Base-by-base conservation (phyloP, 2,329 filamentous ascomycete genomes). In the Alternaria sp. region DNA sequence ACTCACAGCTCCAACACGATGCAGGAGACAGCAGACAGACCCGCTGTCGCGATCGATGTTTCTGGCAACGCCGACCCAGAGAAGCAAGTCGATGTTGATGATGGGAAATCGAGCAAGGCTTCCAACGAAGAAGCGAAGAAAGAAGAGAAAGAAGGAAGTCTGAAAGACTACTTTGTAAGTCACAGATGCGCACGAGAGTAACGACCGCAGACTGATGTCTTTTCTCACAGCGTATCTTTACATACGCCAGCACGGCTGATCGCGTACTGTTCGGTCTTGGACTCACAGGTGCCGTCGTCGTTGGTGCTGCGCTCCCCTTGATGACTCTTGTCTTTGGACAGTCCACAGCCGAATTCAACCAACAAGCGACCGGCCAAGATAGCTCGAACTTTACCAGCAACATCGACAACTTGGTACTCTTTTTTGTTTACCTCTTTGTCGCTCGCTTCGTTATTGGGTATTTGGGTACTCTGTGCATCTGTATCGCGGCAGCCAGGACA, bases 401-500 rank as follows among this genome's bases (percentile, higher is more conserved):
- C 43, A 65, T 65, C 23, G 59, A 64, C 36, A 43, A 15, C 5
- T 67, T 62, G 60, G 69, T 61, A 47, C 57, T 75, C 15, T 75
- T 73, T 49, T 75, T 74, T 30, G 53, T 75, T 11, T 75, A 75
- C 51, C 59, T 75, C 12, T 71, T 63, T 10, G 55, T 66, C 10
- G 67, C 61, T 8, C 58, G 53, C 2, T 66, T 67, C 9, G 93
- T 93, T 15, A 97, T 97, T 70, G 83, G 97, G 58, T 75, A 75
- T 50, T 44, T 96, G 61, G 85, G 88, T 15, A 97, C 93, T 0
- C 89, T 95, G 19, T 91, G 92, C 25, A 97, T 95, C 82, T 96
- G 97, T 73, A 96, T 81, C 51, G 73, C 78, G 3, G 81, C 81
- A n/a, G 81, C 83, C 56, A 79, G 81, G 43, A 81, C 82, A 25